Base-by-base conservation (phyloP, 495 filamentous ascomycete genomes). In the Geopyxis carbonaria region DNA sequence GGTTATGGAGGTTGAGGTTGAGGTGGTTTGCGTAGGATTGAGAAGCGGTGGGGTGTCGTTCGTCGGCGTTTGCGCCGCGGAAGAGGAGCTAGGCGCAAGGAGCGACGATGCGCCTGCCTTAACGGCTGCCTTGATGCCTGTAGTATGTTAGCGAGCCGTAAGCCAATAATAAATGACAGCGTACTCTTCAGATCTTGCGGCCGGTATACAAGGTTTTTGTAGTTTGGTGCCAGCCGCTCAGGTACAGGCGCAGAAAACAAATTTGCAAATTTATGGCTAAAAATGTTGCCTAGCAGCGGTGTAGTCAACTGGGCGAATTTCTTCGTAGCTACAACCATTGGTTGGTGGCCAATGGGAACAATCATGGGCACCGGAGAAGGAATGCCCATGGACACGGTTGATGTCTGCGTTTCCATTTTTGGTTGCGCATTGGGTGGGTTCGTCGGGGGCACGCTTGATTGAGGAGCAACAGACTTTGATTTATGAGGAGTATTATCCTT, bases 231-330 rank as follows among this genome's bases (percentile, higher is more conserved):
- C 47, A 86, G 75, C 25, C 71, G 73, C 34, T 91, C 83, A 22
- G 78, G 79, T 22, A 97, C 69, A 1, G 86, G 81, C 36, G 73
- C 72, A 15, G 74, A 73, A 54, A 97, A 97, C 46, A 84, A 78
- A 22, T 81, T 86, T 4, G 82, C 89, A 42, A 84, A 75, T 32
- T 85, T 83, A 60, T 97, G 85, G 29, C 69, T 73, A 6, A 72
- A 64, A 39, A 95, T 83, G 54, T 85, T 77, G 46, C 89, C 80
- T 60, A 95, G 73, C 38, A 91, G 73, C 0, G 81, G 76, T 13
- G 70, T 67, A 24, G 44, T 52, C 21, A 56, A 45, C 10, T 48
- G 44, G 19, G 47, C 29, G 22, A 56, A 56, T 33, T 52, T 56
- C 42, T 56, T 56, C 13, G 52, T 56, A 4, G 52, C 53, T n/a